These are phyloP conservation scores for Huntiella moniliformis DNA, from an alignment of 2,329 filamentous ascomycete species.

Conservation along the genomic window DNA sequence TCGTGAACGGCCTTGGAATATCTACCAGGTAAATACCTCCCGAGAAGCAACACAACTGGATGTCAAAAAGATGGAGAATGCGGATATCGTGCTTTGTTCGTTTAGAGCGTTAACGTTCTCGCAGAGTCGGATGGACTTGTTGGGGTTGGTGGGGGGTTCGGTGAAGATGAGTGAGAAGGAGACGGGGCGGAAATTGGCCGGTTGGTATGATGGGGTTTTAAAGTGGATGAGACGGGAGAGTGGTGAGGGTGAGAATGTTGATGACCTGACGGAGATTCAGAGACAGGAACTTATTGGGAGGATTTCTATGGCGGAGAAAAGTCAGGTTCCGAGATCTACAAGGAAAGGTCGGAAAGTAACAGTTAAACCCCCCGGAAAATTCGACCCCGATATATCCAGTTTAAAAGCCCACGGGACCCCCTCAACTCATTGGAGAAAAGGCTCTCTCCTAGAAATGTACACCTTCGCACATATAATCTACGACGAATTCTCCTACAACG, in stretches of 20 bases:
- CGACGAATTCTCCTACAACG: constrained; percentile 26
- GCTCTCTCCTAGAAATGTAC: constrained; percentile 20
- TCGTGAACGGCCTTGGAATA: constrained; percentile 2
- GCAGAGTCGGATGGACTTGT: constrained; percentile 2
- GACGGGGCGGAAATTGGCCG: constrained; percentile 7
- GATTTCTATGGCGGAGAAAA: not conserved
- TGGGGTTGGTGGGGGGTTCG: constrained; percentile 11
- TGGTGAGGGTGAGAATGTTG: not conserved
- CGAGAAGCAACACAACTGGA: constrained; percentile 1
- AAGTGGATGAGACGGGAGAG: constrained; percentile 3
- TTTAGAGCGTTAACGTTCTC: constrained; percentile 14
- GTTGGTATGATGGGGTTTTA: constrained; percentile 9
- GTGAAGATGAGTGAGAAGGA: constrained; percentile 11
- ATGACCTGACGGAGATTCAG: not conserved
- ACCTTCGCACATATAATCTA: constrained; percentile 22
- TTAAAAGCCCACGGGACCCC: not conserved
- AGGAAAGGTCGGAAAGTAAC: not conserved
- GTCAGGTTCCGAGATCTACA: constrained; percentile 4
- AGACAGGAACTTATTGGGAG: not conserved
- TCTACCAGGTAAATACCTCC: constrained; percentile 16
- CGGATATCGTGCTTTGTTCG: constrained; percentile 21
- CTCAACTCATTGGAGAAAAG: constrained; percentile 9
- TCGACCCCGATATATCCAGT: constrained; percentile 1
- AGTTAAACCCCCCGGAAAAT: not conserved
- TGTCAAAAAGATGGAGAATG: constrained; percentile 15